Evolutionary conservation across 2,329 filamentous ascomycete species (phyloP), one percentile per base, ranked within the genome.

Genomic region (Claviceps sp.): DNA sequence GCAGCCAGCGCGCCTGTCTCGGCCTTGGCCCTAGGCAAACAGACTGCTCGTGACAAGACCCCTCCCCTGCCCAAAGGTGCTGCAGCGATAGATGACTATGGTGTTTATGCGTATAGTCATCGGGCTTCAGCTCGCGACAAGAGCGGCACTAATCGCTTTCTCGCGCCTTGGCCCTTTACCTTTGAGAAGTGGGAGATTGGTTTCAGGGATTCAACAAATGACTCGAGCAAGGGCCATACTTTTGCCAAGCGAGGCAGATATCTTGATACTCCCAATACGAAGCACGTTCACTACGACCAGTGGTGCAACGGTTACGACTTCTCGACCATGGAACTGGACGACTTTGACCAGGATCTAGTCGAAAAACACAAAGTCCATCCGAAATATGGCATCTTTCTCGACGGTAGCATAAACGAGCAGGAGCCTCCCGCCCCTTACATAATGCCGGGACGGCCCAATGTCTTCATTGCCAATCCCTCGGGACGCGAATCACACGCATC

Each of bases 141-240:
- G 65, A 55, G 69, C 26, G 72, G 74, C 59, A 80, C 77, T 58
- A 77, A 74, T 26, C 72, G 80, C 52, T 71, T 81, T 59, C 65
- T 78, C 44, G 62, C 62, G 4, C 76, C 76, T 11, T 66, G 66
- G 6, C 56, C 70, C 0, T 76, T 75, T 55, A 65, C 70, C 50
- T 80, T 72, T 52, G 69, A 75, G 40, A 65, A 74, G 8, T 67
- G 73, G 53, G 77, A 81, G 59, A 81, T 82, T 55, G 78, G 78
- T 14, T 81, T 79, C 61, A 72, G 75, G 22, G 78, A 81, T 58
- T 78, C 76, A 4, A 72, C 72, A 55, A 81, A 81, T 54, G 75
- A 78, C 57, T 71, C 73, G 34, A 70, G 70, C 54, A 74, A 76
- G 52, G 74, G 74, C 22, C 75, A 76, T 47, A 78, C 73, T 38